These are phyloP conservation scores for Gossypium gossypioides DNA, from an alignment of 441 rosid species.

Conservation along the genomic window DNA sequence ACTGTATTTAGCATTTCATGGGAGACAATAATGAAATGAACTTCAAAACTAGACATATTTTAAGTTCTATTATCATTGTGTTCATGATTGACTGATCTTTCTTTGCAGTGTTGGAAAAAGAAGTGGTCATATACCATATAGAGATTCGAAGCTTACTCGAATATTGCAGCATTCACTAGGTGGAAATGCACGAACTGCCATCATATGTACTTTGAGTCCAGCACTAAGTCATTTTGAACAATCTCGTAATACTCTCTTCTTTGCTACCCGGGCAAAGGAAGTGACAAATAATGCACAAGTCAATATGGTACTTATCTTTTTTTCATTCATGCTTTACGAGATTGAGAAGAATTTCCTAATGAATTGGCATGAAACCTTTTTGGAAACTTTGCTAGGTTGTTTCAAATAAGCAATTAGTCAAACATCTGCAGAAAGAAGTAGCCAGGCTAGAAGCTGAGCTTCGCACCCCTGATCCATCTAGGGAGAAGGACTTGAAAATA, in stretches of 20 bases:
- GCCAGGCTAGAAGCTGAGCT: conserved; percentile 92
- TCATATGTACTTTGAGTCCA: conserved; percentile 91
- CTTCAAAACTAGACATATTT: not conserved
- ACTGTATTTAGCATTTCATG: not conserved
- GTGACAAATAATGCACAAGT: conserved; percentile 96
- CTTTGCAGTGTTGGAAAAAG: conserved; percentile 72
- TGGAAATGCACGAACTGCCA: conserved; percentile 97
- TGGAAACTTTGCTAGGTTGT: conserved; percentile 47
- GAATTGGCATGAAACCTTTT: not conserved
- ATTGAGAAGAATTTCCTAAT: conserved; percentile 4
- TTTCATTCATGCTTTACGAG: not conserved
- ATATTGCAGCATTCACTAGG: conserved; percentile 95
- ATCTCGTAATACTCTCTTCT: conserved; percentile 87
- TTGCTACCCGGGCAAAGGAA: conserved; percentile 97
- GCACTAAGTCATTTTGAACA: conserved; percentile 82
- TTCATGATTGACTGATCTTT: conserved; percentile 11
- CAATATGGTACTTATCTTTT: conserved; percentile 61
- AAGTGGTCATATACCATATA: conserved; percentile 85
- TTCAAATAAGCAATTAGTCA: conserved; percentile 91
- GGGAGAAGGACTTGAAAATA: conserved; percentile 74
- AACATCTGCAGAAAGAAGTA: conserved; percentile 96
- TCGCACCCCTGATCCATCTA: conserved; percentile 81
- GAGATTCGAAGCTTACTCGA: conserved; percentile 97
- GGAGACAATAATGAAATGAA: not conserved
- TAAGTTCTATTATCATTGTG: not conserved